Percentiles rank a stretch among this genome's conserved stretches.
These are phyloP conservation scores for Pittosporum tobira DNA, from an alignment of 129 eudicot genomes.

Conservation along the genomic window DNA sequence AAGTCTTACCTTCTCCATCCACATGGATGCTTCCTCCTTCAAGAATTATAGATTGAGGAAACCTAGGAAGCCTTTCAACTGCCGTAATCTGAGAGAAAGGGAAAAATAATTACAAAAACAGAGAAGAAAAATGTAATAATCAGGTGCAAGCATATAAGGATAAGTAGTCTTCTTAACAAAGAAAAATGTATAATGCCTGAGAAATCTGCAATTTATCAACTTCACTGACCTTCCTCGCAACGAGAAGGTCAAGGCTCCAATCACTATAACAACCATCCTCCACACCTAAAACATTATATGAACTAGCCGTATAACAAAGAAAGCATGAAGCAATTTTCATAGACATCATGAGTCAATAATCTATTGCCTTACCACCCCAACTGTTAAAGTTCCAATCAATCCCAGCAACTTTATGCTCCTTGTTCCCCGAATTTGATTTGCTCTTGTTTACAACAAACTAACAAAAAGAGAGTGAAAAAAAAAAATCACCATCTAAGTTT, in stretches of 20 bases:
- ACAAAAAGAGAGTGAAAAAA: neutral
- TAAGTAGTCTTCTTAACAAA: neutral
- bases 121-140: too few species aligned
- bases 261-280: constrained; percentile 83
- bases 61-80: constrained; percentile 60
- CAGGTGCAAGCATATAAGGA: neutral
- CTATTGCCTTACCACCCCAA: constrained; percentile 71
- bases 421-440: constrained; percentile 22
- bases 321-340: constrained; percentile 1
- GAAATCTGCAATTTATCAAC: neutral
- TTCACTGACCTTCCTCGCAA: constrained; percentile 72
- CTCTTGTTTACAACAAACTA: constrained; percentile 64
- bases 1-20: constrained; percentile 77
- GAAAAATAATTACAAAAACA: neutral
- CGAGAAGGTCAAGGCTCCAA: constrained; percentile 82
- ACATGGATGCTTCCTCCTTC: constrained; percentile 99
- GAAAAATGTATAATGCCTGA: neutral
- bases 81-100: constrained; percentile 43
- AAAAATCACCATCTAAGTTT: neutral
- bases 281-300: constrained; percentile 29
- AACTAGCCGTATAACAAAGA: neutral
- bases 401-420: constrained; percentile 45
- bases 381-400: constrained; percentile 94
- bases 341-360: neutral
- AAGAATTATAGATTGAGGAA: constrained; percentile 73